A percentile compares a stretch with the other conserved stretches of the same genome.
These are phyloP conservation scores for Amphirosellinia nigrospora DNA, from an alignment of 495 filamentous ascomycete genomes.

Conservation along the genomic window DNA sequence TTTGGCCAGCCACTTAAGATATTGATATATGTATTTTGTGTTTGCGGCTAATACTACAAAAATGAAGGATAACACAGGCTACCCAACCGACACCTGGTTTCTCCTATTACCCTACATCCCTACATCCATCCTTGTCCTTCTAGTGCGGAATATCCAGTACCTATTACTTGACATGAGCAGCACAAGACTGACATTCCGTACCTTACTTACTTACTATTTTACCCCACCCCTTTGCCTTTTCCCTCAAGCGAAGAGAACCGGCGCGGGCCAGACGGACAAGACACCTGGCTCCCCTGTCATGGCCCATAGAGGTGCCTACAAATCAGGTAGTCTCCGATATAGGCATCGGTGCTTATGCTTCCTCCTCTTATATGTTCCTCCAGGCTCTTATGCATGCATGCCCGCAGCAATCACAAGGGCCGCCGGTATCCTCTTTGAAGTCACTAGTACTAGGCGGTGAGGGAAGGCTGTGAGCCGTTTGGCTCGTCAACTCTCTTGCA, in stretches of 20 bases:
- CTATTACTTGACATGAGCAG: too few relatives aligned
- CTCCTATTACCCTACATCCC: background rate
- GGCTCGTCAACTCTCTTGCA: conserved; percentile 22
- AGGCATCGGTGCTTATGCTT: conserved; percentile 28
- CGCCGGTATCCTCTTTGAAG: conserved; percentile 22
- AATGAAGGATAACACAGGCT: conserved; percentile 2
- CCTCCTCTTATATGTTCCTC: too few relatives aligned
- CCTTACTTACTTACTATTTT: background rate
- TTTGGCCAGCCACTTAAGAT: too few relatives aligned
- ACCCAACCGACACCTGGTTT: background rate
- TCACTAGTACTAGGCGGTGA: conserved; percentile 24
- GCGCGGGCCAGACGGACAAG: conserved; percentile 10
- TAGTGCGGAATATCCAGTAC: conserved; percentile 5
- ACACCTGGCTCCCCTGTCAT: conserved; percentile 21
- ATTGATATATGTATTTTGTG: too few relatives aligned
- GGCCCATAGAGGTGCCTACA: background rate
- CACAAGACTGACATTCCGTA: background rate
- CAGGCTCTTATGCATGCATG: conserved; percentile 28
- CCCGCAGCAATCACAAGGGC: conserved; percentile 25
- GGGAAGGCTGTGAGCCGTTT: conserved; percentile 29
- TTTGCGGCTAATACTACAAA: conserved; percentile 25
- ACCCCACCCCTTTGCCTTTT: conserved; percentile 7
- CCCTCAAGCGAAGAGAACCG: conserved; percentile 11
- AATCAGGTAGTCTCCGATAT: conserved; percentile 24
- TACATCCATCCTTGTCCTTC: background rate